A percentile compares a stretch with the other conserved stretches of the same genome.
These are phyloP conservation scores for Salix viminalis DNA, from an alignment of 345 rosid species.

Conservation along the genomic window DNA sequence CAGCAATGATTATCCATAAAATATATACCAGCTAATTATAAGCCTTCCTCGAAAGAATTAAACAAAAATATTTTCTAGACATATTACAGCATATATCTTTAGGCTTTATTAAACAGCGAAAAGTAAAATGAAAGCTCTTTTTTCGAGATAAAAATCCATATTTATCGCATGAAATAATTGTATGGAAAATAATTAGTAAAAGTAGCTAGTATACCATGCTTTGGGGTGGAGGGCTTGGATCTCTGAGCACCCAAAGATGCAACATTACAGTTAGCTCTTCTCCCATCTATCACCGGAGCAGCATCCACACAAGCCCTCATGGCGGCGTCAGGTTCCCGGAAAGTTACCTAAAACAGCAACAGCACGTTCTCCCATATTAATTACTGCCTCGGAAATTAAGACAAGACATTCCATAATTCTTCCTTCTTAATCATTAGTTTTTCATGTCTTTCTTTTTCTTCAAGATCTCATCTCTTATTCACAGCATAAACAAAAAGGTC, in stretches of 20 bases:
- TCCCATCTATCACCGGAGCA: slow-evolving; percentile 93
- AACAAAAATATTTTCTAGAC: background rate
- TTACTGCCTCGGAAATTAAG: no score
- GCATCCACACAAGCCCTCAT: slow-evolving; percentile 91
- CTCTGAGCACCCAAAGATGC: slow-evolving; percentile 93
- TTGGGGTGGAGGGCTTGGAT: slow-evolving; percentile 94
- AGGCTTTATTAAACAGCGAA: slow-evolving; percentile 9
- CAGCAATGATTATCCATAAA: no score
- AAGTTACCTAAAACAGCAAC: no score
- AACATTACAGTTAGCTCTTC: slow-evolving; percentile 96
- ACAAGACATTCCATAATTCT: background rate
- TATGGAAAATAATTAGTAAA: background rate
- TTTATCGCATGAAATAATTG: background rate
- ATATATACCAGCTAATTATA: background rate
- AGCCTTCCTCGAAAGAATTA: background rate
- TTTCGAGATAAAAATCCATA: background rate
- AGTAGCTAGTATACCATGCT: slow-evolving; percentile 48
- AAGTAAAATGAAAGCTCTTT: background rate
- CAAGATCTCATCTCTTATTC: slow-evolving; percentile 12
- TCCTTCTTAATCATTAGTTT: background rate
- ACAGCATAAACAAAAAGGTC: background rate
- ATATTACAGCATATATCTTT: background rate
- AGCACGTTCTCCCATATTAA: no score
- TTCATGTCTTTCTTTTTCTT: slow-evolving; percentile 6
- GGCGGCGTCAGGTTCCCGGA: slow-evolving; percentile 90